These are phyloP conservation scores for Colletotrichum sp. DNA, from an alignment of 2,329 filamentous ascomycete genomes.

Conservation along the genomic window DNA sequence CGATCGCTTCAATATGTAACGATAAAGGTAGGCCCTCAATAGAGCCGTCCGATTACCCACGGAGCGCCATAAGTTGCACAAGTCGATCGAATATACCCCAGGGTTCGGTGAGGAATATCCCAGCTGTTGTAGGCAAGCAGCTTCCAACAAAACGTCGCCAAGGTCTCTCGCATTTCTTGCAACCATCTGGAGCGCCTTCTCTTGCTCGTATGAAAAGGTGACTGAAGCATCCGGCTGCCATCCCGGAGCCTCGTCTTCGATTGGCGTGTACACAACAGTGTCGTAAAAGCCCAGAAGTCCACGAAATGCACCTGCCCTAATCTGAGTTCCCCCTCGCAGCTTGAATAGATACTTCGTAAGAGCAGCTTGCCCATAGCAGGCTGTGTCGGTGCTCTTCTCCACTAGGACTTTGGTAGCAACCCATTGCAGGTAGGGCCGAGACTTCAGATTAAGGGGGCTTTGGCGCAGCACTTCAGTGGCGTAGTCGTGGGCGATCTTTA, in stretches of 20 bases:
- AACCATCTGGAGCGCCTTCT: neutral
- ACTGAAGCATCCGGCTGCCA: neutral
- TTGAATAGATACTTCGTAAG: fast-evolving
- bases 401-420: neutral
- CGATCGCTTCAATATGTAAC: neutral
- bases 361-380: fast-evolving
- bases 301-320: fast-evolving
- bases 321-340: fast-evolving
- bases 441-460: neutral
- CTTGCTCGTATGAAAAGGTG: neutral
- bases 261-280: too few species aligned
- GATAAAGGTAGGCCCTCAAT: neutral
- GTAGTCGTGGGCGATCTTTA: neutral
- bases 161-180: neutral
- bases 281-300: too few species aligned
- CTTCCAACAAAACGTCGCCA: neutral
- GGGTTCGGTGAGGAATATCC: fast-evolving
- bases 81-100: neutral
- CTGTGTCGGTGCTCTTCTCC: neutral
- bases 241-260: neutral
- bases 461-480: neutral
- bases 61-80: neutral
- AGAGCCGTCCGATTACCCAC: neutral
- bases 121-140: neutral
- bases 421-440: neutral